These are phyloP conservation scores for Plasmodium berghei DNA, from an alignment of 169 alveolate species.

Conservation along the genomic window DNA sequence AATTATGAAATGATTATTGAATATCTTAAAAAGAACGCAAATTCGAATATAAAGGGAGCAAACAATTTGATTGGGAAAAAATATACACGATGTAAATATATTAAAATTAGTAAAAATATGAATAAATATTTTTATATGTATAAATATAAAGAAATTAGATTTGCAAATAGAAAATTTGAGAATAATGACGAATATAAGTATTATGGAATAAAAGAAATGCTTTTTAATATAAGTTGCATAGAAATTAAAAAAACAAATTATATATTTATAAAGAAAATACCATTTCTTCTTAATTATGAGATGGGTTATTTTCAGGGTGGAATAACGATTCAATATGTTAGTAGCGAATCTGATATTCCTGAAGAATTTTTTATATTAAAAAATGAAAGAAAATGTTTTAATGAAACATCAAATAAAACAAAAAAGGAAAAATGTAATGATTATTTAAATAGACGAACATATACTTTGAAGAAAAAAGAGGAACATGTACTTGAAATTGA, in stretches of 20 bases:
- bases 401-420: no score
- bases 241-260: slow-evolving; percentile 52
- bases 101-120: slow-evolving; percentile 29
- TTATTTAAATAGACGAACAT: no score
- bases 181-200: neutral
- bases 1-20: slow-evolving; percentile 9
- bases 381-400: no score
- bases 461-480: neutral
- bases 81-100: slow-evolving; percentile 31
- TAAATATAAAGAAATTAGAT: neutral
- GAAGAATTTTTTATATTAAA: no score
- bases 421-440: no score
- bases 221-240: slow-evolving; percentile 23
- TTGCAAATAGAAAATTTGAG: slow-evolving; percentile 3
- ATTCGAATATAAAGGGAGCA: neutral
- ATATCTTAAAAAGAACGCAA: neutral
- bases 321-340: no score
- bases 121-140: slow-evolving; percentile 37
- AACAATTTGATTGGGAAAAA: neutral
- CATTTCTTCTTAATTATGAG: slow-evolving; percentile 6
- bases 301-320: neutral
- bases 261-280: slow-evolving; percentile 31
- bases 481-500: neutral
- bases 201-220: slow-evolving; percentile 19
- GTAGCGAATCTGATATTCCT: no score